phyloP scores from a whole-genome alignment of 371 early-diverging fungal genomes.

The Mucor plumbeus region DNA sequence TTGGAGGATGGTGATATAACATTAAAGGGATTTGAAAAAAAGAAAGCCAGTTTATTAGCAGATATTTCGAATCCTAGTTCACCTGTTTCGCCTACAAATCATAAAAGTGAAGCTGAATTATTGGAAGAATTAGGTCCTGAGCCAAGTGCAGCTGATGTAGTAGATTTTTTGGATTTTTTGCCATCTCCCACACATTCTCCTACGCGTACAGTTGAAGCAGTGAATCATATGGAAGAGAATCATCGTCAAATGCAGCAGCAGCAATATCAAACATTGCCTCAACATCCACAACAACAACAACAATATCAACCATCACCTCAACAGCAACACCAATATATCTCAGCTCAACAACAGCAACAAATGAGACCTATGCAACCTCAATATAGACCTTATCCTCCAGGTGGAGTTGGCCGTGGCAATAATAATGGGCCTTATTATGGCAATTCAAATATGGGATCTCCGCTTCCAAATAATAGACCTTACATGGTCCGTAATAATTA shows the following conservation, averaged over 20 bases:
- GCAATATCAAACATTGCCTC: not conserved
- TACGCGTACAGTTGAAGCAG: conserved; percentile 19
- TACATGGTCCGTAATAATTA: conserved; percentile 21
- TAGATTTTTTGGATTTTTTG: conserved; percentile 54
- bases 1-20: conserved; percentile 74
- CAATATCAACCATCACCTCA: conserved; percentile 3
- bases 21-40: conserved; percentile 72
- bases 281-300: conserved; percentile 10
- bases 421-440: conserved; percentile 14
- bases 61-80: conserved; percentile 14
- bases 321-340: conserved; percentile 7
- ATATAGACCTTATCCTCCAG: conserved; percentile 22
- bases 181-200: conserved; percentile 58
- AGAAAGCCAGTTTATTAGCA: conserved; percentile 49
- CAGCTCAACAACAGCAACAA: conserved; percentile 9
- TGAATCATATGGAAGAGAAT: conserved; percentile 37
- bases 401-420: conserved; percentile 1
- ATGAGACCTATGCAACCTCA: conserved; percentile 19
- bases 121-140: conserved; percentile 45
- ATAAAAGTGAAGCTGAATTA: conserved; percentile 21
- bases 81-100: conserved; percentile 22
- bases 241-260: conserved; percentile 28
- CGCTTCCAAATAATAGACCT: conserved; percentile 27
- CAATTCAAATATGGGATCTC: conserved; percentile 14
- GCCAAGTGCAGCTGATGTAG: conserved; percentile 59